Conservation (phyloP, 352 stramenopile species). For the Globisporangium polare region DNA sequence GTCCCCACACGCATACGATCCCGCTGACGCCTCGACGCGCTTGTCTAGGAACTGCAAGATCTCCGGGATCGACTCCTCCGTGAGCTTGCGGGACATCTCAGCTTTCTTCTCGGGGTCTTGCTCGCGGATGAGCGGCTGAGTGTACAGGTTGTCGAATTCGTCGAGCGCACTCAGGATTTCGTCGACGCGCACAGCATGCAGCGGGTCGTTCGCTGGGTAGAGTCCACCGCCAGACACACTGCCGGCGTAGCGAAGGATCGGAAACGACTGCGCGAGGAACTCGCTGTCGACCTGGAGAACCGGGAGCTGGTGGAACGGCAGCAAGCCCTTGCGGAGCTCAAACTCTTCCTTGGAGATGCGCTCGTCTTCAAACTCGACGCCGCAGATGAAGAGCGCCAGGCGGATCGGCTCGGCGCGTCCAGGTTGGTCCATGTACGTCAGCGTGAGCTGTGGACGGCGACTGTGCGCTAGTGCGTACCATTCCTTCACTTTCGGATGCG, state of each 20-base stretch:
- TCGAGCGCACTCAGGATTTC: slow-evolving; percentile 42
- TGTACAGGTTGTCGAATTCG: slow-evolving; percentile 32
- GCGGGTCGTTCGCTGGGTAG: slow-evolving; percentile 30
- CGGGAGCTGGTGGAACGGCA: slow-evolving; percentile 43
- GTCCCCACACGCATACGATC: slow-evolving; percentile 24
- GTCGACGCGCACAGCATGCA: slow-evolving; percentile 30
- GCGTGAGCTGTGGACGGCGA: slow-evolving; percentile 30
- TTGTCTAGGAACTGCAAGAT: slow-evolving; percentile 36
- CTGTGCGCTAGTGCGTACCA: slow-evolving; percentile 18
- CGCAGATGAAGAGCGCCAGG: slow-evolving; percentile 38
- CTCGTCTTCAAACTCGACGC: slow-evolving; percentile 51
- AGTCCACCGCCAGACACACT: slow-evolving; percentile 28
- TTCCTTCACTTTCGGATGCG: slow-evolving; percentile 29
- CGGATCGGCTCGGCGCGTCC: slow-evolving; percentile 51
- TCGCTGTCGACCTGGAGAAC: slow-evolving; percentile 39
- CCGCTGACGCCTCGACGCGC: slow-evolving; percentile 27
- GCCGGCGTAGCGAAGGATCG: slow-evolving; percentile 61
- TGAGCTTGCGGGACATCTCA: slow-evolving; percentile 20
- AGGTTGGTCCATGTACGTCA: slow-evolving; percentile 52
- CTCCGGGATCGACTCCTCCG: slow-evolving; percentile 31
- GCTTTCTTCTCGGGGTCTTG: slow-evolving; percentile 24
- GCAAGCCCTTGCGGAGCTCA: slow-evolving; percentile 20
- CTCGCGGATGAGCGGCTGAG: slow-evolving; percentile 29
- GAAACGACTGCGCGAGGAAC: slow-evolving; percentile 38
- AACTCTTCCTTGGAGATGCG: slow-evolving; percentile 34